These are phyloP conservation scores for Streptanthus diversifolius DNA, from an alignment of 345 rosid genomes.

Conservation along the genomic window DNA sequence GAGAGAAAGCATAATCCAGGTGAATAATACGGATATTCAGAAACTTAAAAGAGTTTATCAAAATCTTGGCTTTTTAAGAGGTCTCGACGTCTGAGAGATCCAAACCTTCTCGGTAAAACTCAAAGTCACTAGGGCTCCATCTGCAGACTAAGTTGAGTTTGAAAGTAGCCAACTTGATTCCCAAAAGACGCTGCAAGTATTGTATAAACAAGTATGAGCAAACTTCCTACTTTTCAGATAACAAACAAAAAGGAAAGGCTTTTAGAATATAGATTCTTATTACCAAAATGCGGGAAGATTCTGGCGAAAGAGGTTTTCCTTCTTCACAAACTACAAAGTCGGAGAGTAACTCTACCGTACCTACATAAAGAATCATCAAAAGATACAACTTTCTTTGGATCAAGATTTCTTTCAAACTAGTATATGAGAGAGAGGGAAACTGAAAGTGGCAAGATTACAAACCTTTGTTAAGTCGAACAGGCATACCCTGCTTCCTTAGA, in stretches of 20 bases:
- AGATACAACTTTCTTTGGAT: not conserved
- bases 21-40: not conserved
- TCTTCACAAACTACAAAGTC: constrained; percentile 91
- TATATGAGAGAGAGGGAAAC: not conserved
- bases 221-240: not conserved
- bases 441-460: not conserved
- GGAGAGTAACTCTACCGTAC: constrained; percentile 83
- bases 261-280: not conserved
- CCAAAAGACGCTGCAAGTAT: constrained; percentile 73
- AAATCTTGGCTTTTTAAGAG: constrained; percentile 38
- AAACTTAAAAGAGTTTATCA: constrained; percentile 1
- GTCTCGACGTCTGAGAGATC: constrained; percentile 89
- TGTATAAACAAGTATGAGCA: not conserved
- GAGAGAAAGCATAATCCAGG: not conserved
- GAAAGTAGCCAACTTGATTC: constrained; percentile 91
- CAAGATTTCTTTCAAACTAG: not conserved
- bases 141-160: constrained; percentile 70
- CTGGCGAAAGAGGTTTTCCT: constrained; percentile 86
- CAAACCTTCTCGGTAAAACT: constrained; percentile 59
- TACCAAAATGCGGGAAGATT: constrained; percentile 89
- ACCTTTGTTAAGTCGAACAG: constrained; percentile 95
- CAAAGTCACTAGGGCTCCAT: constrained; percentile 75
- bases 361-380: constrained; percentile 37
- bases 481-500: constrained; percentile 90
- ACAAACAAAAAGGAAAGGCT: not conserved